phyloP scores from a whole-genome alignment of 2,329 filamentous ascomycete genomes.

The Colletotrichum liaoningense region DNA sequence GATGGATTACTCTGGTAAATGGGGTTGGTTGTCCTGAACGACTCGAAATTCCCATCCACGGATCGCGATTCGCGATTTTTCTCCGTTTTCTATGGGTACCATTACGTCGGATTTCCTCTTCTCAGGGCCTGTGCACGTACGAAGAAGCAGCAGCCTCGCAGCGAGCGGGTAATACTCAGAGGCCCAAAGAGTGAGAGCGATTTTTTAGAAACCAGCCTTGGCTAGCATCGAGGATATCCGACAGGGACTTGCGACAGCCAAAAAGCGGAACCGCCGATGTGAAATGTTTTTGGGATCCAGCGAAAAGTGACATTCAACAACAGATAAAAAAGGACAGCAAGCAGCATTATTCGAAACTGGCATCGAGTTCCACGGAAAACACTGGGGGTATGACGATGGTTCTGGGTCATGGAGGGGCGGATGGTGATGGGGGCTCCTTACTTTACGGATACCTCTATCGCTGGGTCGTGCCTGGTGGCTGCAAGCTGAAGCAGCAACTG shows the following conservation, averaged over 20 bases:
- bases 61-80: neutral
- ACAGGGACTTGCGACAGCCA: conserved; percentile 9
- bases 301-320: neutral
- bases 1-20: neutral
- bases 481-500: neutral
- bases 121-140: neutral
- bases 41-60: neutral
- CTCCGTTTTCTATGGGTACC: conserved; percentile 1
- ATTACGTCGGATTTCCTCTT: conserved; percentile 3
- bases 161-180: neutral
- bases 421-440: neutral
- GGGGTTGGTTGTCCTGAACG: neutral
- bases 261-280: neutral
- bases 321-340: neutral
- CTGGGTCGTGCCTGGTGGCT: no score
- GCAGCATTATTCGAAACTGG: neutral
- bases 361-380: conserved; percentile 8
- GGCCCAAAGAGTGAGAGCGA: neutral
- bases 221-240: neutral
- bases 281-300: neutral
- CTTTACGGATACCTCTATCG: neutral
- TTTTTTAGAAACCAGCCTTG: conserved; percentile 6
- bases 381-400: conserved; percentile 34
- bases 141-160: neutral
- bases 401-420: conserved; percentile 35